These are phyloP conservation scores for Gorgonomyces haynaldii DNA, from an alignment of 192 early-diverging fungal genomes.

Conservation along the genomic window DNA sequence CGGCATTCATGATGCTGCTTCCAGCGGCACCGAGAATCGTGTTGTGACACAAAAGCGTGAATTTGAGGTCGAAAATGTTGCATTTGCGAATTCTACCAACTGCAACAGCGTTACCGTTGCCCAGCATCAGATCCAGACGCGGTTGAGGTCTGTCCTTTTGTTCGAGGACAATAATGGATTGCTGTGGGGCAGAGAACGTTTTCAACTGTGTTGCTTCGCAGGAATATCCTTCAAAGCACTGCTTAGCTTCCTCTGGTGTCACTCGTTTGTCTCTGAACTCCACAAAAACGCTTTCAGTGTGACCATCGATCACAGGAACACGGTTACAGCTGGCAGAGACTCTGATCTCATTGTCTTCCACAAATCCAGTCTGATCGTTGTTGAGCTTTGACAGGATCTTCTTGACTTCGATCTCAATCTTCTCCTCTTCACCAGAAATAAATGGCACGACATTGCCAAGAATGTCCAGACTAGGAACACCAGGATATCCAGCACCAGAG, in stretches of 20 bases:
- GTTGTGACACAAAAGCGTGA: conserved; percentile 85
- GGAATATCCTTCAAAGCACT: conserved; percentile 59
- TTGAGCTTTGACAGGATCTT: conserved; percentile 80
- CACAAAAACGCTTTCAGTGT: conserved; percentile 80
- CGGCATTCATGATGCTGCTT: conserved; percentile 85
- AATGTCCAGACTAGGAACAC: conserved; percentile 89
- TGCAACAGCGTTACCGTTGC: conserved; percentile 79
- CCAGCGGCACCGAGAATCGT: conserved; percentile 95
- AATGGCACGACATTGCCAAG: conserved; percentile 91
- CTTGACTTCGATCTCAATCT: conserved; percentile 86
- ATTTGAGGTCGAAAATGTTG: conserved; percentile 82
- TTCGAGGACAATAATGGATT: conserved; percentile 59
- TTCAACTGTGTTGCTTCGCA: conserved; percentile 71
- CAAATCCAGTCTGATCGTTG: conserved; percentile 25
- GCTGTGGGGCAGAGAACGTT: conserved; percentile 68
- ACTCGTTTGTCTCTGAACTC: conserved; percentile 56
- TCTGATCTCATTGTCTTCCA: conserved; percentile 41
- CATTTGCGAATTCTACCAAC: conserved; percentile 82
- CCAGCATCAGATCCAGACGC: conserved; percentile 74
- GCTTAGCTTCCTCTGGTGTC: conserved; percentile 60
- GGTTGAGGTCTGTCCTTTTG: conserved; percentile 83
- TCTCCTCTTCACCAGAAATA: conserved; percentile 91
- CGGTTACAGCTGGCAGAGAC: conserved; percentile 94
- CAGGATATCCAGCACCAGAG: conserved; percentile 96
- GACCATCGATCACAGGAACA: conserved; percentile 93